Evolutionary conservation across 2,329 filamentous ascomycete species (phyloP).

Genomic region (Paradendryphiella salina): DNA sequence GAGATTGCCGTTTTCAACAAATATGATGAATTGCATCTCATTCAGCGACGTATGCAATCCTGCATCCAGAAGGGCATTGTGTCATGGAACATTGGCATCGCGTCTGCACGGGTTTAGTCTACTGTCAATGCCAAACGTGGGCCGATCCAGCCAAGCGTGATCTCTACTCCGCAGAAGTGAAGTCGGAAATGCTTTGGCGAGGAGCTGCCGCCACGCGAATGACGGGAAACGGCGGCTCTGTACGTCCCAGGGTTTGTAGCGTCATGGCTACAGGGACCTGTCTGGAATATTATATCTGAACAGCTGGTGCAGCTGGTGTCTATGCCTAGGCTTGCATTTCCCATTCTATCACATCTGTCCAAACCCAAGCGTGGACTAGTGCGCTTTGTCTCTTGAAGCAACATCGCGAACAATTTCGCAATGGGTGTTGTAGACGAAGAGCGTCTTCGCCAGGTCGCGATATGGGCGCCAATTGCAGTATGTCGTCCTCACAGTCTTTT

Average conservation of each 20-base stretch:
- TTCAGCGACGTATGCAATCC: neutral
- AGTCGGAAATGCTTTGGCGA: conserved; percentile 36
- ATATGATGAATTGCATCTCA: neutral
- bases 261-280: conserved; percentile 24
- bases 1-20: neutral
- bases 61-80: neutral
- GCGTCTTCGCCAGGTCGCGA: conserved; percentile 24
- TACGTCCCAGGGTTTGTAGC: conserved; percentile 15
- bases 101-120: neutral
- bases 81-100: neutral
- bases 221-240: conserved; percentile 11
- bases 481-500: conserved; percentile 5
- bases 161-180: conserved; percentile 26
- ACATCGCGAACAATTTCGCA: neutral
- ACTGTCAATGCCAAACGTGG: neutral
- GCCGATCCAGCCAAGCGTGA: conserved; percentile 6
- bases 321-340: neutral
- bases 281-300: conserved; percentile 25
- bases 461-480: conserved; percentile 32
- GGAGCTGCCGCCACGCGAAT: conserved; percentile 17
- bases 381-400: too few relatives aligned
- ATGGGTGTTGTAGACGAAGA: conserved; percentile 39
- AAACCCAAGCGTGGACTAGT: too few relatives aligned
- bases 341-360: neutral
- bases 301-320: conserved; percentile 5